Conservation (phyloP, 352 stramenopile genomes). For the Pythium folliculosum region DNA sequence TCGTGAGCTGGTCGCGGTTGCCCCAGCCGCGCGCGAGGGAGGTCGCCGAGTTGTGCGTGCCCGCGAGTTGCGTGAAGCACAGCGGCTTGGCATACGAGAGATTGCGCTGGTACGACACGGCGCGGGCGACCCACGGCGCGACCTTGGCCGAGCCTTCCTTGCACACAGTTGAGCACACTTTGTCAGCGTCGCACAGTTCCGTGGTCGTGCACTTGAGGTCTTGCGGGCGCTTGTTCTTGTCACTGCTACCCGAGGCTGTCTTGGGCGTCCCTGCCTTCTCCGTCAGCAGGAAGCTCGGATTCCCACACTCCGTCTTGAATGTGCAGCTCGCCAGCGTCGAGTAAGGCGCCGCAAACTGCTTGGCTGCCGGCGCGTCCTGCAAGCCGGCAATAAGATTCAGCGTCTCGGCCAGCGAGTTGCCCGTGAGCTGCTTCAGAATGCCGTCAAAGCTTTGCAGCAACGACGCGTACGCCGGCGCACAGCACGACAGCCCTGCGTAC, state of each 20-base stretch:
- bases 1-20: constrained; percentile 76
- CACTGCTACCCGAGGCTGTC: constrained; percentile 24
- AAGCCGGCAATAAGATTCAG: constrained; percentile 52
- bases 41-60: constrained; percentile 79
- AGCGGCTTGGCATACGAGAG: constrained; percentile 70
- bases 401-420: constrained; percentile 50
- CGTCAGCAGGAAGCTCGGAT: constrained; percentile 37
- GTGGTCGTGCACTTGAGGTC: constrained; percentile 57
- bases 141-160: constrained; percentile 55
- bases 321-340: constrained; percentile 40
- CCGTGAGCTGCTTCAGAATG: constrained; percentile 44
- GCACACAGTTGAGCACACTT: constrained; percentile 70
- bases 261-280: constrained; percentile 22
- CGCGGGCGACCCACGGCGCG: constrained; percentile 55
- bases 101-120: constrained; percentile 69
- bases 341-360: constrained; percentile 47
- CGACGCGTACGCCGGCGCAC: constrained; percentile 36
- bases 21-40: constrained; percentile 69
- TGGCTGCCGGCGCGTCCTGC: constrained; percentile 26
- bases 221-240: constrained; percentile 31
- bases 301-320: constrained; percentile 44
- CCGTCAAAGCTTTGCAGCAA: constrained; percentile 53
- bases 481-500: constrained; percentile 58
- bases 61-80: constrained; percentile 66
- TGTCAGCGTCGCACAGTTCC: constrained; percentile 55